A percentile compares a stretch with the other conserved stretches of the same genome.
Evolutionary conservation across 805 yeast species (phyloP).

Genomic region (Kodamaea leandrae): DNA sequence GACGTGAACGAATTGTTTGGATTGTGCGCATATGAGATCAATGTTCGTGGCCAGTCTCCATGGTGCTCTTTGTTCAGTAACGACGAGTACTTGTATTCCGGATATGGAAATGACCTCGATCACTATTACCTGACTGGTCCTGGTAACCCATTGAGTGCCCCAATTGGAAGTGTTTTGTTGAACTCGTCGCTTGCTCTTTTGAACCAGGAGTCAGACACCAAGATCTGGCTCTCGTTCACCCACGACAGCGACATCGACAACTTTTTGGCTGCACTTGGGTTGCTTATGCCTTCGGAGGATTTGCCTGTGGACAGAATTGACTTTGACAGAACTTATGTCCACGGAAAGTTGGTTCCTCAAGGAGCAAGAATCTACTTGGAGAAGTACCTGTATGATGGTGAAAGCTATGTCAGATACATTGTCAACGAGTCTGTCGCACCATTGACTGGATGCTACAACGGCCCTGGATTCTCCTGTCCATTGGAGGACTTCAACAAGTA

Average conservation of each 20-base stretch:
- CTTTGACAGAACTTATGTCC: constrained; percentile 48
- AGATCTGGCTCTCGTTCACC: constrained; percentile 65
- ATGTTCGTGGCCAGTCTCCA: constrained; percentile 62
- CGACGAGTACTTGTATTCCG: constrained; percentile 61
- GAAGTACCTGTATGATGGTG: constrained; percentile 30
- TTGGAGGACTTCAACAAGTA: constrained; percentile 32
- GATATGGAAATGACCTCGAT: constrained; percentile 57
- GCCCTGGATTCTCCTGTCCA: constrained; percentile 45
- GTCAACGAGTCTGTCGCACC: constrained; percentile 43
- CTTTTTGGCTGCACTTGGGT: constrained; percentile 62
- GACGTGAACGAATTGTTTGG: constrained; percentile 56
- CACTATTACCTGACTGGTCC: constrained; percentile 63
- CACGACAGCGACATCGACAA: constrained; percentile 71
- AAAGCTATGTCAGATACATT: constrained; percentile 36
- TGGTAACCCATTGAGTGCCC: constrained; percentile 56
- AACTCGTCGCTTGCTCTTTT: constrained; percentile 51
- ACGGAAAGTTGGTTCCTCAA: constrained; percentile 38
- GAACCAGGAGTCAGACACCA: constrained; percentile 43
- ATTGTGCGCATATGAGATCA: constrained; percentile 74
- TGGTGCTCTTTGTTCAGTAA: constrained; percentile 68
- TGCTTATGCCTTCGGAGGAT: constrained; percentile 42
- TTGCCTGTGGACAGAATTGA: constrained; percentile 47
- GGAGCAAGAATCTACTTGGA: constrained; percentile 41
- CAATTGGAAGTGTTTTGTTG: constrained; percentile 57
- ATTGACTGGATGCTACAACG: constrained; percentile 30